Base-by-base conservation (phyloP, 2,329 filamentous ascomycete genomes). In the Helminthosporium solani region DNA sequence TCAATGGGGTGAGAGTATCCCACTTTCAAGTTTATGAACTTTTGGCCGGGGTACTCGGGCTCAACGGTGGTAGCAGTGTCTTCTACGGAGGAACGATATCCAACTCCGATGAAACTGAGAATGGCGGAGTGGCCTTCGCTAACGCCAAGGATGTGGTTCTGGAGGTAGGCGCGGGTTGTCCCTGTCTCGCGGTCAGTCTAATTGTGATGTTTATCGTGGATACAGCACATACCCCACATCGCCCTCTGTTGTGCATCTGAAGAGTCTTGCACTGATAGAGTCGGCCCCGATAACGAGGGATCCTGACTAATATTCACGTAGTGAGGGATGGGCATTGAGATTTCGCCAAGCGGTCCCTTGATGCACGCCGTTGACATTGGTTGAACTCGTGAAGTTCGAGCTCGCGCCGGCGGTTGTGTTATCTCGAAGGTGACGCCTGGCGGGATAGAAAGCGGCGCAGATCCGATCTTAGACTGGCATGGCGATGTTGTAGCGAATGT, bases 1-100 rank as follows among this genome's bases (percentile, higher is more conserved):
- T 99, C 92, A 55, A 99, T 88, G 0, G 92, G 88, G 78, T 99
- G 94, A 52, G 92, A 95, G 74, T 90, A 99, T 47, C 94, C 94
- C 44, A 99, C 88, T 79, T 97, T 97, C 56, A 99, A 77, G 53
- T 87, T 90, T 33, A 99, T 85, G 61, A 95, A 95, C 67, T 90
- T 81, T 73, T 96, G 91, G 33, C 87, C 90, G 0, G 83, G 83
- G 66, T 85, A 96, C 65, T 84, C 78, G 49, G 87, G 71, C 38
- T 72, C 52, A 36, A 79, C 84, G 49, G 86, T 89, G 27, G 76
- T 83, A 19, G 87, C 87, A 31, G 80, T 85, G 47, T 84, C 75
- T 71, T 97, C 91, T 58, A 99, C 81, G 3, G 83, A 87, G 14
- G 94, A 94, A 72, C 92, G 83, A 79, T 96, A 99, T 50, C 94